Base-by-base conservation (phyloP, 208 protist genomes). In the Leishmania tarentolae region DNA sequence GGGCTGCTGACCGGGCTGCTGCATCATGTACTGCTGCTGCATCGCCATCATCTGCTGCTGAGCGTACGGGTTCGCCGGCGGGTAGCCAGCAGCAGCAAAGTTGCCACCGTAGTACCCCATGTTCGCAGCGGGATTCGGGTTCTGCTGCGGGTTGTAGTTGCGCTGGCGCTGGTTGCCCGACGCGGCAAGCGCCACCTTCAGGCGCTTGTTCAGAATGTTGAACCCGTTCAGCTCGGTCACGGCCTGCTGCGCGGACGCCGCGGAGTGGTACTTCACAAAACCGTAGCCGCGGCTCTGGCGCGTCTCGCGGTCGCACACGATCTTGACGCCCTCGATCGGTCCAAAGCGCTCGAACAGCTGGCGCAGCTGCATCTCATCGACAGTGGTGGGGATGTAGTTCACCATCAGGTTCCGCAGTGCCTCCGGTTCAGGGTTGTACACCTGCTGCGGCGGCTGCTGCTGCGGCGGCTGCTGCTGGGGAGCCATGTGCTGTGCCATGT, bases 371-470 rank as follows among this genome's bases (percentile, higher is more conserved):
- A 91, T 80, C 86, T 97, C 91, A 68, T 95, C 92, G 35, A 97
- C 87, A n/a, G 90, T 94, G 17, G 92, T 94, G 61, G 93, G 93
- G 76, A 97, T 94, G 87, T 97, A 97, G 87, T 97, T 97, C 83
- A 97, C 93, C 89, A 97, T 97, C 65, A 97, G 87, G 86, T 97
- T 97, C 83, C 93, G 93, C 78, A 93, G 79, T 47, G 85, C 76
- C 83, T 95, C 92, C 37, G 92, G 91, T 76, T 97, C 93, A 21
- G 82, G 78, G 79, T 88, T 90, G 88, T 89, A 91, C 57, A 72
- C 75, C 79, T 87, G 59, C 74, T 63, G 74, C 53, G 19, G 50
- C 52, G 52, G 56, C 17, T 2, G 24, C 56, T 85, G 86, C 79
- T 89, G 88, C 57, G 80, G 79, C 57, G 63, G 75, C 78, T 81